Base-by-base conservation (phyloP, 164 flowering plant genomes). In the Nymphaea colorata region DNA sequence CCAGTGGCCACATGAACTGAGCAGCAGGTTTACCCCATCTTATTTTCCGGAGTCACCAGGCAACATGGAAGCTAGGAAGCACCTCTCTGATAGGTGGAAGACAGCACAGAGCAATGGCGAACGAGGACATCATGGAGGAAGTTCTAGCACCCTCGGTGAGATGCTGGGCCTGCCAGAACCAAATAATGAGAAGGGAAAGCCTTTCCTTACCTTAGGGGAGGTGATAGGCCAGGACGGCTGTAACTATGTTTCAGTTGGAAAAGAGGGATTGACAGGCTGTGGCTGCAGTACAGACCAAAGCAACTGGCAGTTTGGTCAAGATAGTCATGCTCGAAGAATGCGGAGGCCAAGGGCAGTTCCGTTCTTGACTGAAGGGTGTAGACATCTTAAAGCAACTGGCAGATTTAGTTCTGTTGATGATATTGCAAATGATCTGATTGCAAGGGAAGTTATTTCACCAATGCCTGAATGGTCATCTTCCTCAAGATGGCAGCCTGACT, bases 281-380 rank as follows among this genome's bases (percentile, higher is more conserved):
- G 75, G 64, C 61, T 71, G 73, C 69, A 92, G 91, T 66, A 72
- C 79, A 62, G 94, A 94, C 59, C 86, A 86, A 64, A 88, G 91
- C 75, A 85, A 92, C 73, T 83, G 82, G 77, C 93, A 90, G 77
- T 94, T 93, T 11, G 87, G 91, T 90, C 90, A 86, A 71, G 86
- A 85, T 77, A 86, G 68, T 6, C 74, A 60, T 63, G 59, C 75
- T 7, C 69, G 64, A 62, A 76, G 47, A 45, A 67, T 83, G 64
- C 69, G 83, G 63, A 78, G 84, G 72, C 86, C 94, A 42, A 84
- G 78, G 71, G 85, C 91, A 64, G 77, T 82, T 69, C 86, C 90
- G 64, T 65, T 79, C 61, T 76, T 83, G 14, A 76, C 81, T 65
- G 44, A 66, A 66, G 66, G 64, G 57, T 64, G 65, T 69, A 74